Evolutionary conservation across 352 stramenopile species (phyloP).

Genomic region (Phytophthora uliginosa): DNA sequence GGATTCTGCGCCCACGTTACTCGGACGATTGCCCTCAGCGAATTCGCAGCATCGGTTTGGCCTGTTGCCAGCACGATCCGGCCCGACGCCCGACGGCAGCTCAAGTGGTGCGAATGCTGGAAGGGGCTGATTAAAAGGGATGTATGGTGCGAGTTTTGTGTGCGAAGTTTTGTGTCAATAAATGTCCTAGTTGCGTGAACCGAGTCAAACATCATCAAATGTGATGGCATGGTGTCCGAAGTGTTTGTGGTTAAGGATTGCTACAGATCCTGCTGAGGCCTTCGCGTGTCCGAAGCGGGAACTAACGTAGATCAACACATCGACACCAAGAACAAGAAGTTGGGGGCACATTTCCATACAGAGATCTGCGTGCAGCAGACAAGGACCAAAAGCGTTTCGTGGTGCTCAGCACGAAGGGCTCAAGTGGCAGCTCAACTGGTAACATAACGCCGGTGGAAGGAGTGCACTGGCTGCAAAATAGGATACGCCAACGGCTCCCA

Average conservation of each 20-base stretch:
- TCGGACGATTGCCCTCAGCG: slow-evolving; percentile 38
- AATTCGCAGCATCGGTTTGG: slow-evolving; percentile 40
- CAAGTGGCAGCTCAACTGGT: background rate
- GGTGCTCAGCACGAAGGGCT: slow-evolving; percentile 1
- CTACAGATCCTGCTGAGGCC: background rate
- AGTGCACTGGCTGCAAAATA: background rate
- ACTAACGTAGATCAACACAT: background rate
- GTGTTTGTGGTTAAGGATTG: no score
- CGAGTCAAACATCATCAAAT: no score
- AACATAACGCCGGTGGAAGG: background rate
- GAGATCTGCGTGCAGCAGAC: background rate
- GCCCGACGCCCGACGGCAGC: slow-evolving; percentile 32
- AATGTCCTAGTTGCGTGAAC: background rate
- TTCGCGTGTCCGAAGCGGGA: background rate
- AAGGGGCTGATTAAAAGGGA: background rate
- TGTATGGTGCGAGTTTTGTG: background rate
- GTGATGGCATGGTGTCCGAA: no score
- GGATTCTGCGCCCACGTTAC: slow-evolving; percentile 49
- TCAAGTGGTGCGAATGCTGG: slow-evolving; percentile 12
- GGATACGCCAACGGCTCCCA: background rate
- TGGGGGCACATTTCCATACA: background rate
- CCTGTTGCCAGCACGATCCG: slow-evolving; percentile 53
- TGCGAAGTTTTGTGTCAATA: background rate
- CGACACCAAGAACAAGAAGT: background rate
- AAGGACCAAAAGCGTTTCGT: slow-evolving; percentile 3